Conservation (phyloP, 495 filamentous ascomycete species). For the Aspergillus incahuasiensis region DNA sequence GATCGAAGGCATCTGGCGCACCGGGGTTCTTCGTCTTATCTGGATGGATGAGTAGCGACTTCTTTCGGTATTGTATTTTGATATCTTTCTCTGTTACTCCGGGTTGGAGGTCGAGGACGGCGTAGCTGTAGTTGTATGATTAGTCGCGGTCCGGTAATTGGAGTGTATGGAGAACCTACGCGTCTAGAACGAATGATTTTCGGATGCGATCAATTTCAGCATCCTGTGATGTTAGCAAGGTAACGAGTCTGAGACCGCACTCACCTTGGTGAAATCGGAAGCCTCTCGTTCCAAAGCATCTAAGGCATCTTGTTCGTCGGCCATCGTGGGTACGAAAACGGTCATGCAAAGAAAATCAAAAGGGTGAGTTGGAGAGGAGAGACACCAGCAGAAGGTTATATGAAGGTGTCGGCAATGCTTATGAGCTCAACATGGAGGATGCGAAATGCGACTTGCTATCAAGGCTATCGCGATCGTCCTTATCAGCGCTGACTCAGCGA, state of each 20-base stretch:
- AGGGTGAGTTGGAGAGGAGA: background rate
- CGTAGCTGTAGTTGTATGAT: constrained; percentile 55
- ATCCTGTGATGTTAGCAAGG: constrained; percentile 53
- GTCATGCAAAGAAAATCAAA: background rate
- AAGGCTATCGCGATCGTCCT: constrained; percentile 16
- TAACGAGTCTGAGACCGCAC: constrained; percentile 4
- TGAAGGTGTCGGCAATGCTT: background rate
- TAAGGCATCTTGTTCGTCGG: constrained; percentile 74
- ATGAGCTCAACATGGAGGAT: background rate
- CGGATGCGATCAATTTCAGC: constrained; percentile 94
- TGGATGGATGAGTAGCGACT: constrained; percentile 96
- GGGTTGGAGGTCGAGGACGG: constrained; percentile 91
- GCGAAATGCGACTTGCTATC: background rate
- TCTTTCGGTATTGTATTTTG: constrained; percentile 87
- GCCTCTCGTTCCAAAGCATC: constrained; percentile 81
- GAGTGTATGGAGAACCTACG: constrained; percentile 47
- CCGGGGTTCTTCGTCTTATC: constrained; percentile 92
- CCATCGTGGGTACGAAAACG: constrained; percentile 27
- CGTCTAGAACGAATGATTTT: constrained; percentile 83
- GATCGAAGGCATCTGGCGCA: constrained; percentile 94
- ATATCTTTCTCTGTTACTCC: constrained; percentile 95
- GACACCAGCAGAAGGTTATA: too few relatives aligned
- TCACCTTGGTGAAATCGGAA: constrained; percentile 84
- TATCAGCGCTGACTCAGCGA: constrained; percentile 39
- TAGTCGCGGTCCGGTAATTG: too few relatives aligned